Evolutionary conservation across 768 basidiomycete genomes (phyloP).

Genomic region (Amanita brunnescens): DNA sequence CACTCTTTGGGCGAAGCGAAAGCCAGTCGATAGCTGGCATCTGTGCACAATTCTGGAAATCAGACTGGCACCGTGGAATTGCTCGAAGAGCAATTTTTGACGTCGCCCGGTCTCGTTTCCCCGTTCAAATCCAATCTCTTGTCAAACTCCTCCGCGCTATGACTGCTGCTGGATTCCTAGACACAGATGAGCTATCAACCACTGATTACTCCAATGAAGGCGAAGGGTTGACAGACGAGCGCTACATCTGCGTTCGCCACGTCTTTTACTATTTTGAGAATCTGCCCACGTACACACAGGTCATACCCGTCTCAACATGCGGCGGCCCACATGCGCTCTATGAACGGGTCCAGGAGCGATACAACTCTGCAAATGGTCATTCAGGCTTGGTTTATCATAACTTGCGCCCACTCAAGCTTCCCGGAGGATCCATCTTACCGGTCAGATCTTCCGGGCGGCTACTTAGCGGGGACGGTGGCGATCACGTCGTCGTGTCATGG

Average conservation of each 20-base stretch:
- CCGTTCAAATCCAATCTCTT: slow-evolving; percentile 65
- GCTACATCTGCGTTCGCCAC: slow-evolving; percentile 52
- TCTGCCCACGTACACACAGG: slow-evolving; percentile 67
- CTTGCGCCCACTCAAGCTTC: slow-evolving; percentile 56
- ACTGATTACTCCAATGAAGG: slow-evolving; percentile 36
- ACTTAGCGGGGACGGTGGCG: slow-evolving; percentile 62
- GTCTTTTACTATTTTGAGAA: slow-evolving; percentile 72
- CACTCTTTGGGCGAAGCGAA: slow-evolving; percentile 71
- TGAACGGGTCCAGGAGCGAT: slow-evolving; percentile 57
- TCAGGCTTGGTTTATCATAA: slow-evolving; percentile 56
- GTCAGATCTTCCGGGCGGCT: slow-evolving; percentile 59
- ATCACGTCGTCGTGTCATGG: slow-evolving; percentile 71
- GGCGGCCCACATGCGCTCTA: slow-evolving; percentile 64
- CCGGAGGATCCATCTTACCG: slow-evolving; percentile 68
- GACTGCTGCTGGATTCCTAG: slow-evolving; percentile 68
- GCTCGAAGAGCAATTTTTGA: slow-evolving; percentile 77
- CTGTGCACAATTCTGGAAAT: slow-evolving; percentile 76
- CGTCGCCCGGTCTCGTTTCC: slow-evolving; percentile 75
- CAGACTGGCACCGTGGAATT: slow-evolving; percentile 59
- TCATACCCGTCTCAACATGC: slow-evolving; percentile 54
- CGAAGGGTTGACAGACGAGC: slow-evolving; percentile 33
- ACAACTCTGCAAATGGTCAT: slow-evolving; percentile 38
- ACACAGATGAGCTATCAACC: slow-evolving; percentile 59
- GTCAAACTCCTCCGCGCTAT: slow-evolving; percentile 68
- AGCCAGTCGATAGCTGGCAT: slow-evolving; percentile 57